Conservation (phyloP, 75 land plant genomes). For the Pinus albicaulis region DNA sequence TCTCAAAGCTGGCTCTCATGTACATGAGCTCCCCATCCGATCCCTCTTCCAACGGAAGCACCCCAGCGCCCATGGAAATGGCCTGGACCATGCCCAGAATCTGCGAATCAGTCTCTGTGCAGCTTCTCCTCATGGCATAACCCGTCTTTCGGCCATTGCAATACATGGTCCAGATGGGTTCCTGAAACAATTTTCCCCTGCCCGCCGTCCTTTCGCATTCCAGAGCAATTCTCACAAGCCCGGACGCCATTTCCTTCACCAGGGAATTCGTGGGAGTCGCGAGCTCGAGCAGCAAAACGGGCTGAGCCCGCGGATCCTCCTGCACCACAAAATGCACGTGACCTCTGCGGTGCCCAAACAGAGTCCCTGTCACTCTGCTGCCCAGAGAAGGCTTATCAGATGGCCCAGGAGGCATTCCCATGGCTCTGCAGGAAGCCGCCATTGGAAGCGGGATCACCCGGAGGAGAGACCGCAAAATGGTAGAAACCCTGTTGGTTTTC, state of each 20-base stretch:
- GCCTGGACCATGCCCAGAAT: slow-evolving; percentile 14
- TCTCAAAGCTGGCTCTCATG: slow-evolving; percentile 87
- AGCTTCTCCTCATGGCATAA: slow-evolving; percentile 15
- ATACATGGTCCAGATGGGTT: slow-evolving; percentile 28
- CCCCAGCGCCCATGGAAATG: slow-evolving; percentile 31
- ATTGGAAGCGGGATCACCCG: neutral
- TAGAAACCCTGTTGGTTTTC: neutral
- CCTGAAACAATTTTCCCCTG: slow-evolving; percentile 9
- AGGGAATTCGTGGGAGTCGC: slow-evolving; percentile 64
- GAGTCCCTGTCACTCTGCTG: slow-evolving; percentile 55
- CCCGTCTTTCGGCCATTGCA: slow-evolving; percentile 35
- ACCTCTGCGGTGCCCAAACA: slow-evolving; percentile 67
- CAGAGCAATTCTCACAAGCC: slow-evolving; percentile 69
- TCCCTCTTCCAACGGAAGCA: slow-evolving; percentile 11
- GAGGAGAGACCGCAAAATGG: neutral
- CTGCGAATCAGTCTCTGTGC: slow-evolving; percentile 10
- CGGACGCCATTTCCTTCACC: slow-evolving; percentile 84
- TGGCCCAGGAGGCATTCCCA: slow-evolving; percentile 7
- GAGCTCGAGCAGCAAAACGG: slow-evolving; percentile 60
- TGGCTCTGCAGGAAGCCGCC: neutral
- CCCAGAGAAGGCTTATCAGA: slow-evolving; percentile 25
- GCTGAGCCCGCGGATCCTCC: slow-evolving; percentile 50
- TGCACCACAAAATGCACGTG: slow-evolving; percentile 79
- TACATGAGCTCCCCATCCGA: slow-evolving; percentile 51
- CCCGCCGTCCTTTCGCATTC: slow-evolving; percentile 49